Evolutionary conservation across 352 stramenopile genomes (phyloP).

Genomic region (Pythium rhizo-oryzae): DNA sequence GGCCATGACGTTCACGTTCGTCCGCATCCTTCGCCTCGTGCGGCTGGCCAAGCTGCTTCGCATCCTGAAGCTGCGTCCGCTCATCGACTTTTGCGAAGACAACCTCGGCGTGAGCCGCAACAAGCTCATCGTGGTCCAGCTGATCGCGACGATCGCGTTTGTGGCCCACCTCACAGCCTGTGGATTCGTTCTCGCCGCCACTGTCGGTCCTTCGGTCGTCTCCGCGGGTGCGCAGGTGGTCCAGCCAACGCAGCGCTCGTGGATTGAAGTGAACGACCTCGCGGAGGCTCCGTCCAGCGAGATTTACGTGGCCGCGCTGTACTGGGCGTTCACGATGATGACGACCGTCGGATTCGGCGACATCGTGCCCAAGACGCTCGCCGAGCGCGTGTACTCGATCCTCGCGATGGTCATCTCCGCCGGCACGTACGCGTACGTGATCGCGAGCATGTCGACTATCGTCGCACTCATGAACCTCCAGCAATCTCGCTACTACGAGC

Average conservation of each 20-base stretch:
- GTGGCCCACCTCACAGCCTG: constrained; percentile 35
- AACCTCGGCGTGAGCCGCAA: constrained; percentile 31
- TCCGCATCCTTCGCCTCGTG: constrained; percentile 24
- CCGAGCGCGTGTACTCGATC: constrained; percentile 47
- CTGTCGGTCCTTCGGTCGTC: constrained; percentile 9
- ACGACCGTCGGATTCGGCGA: constrained; percentile 79
- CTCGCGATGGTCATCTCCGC: constrained; percentile 72
- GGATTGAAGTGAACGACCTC: constrained; percentile 26
- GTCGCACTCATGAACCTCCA: constrained; percentile 52
- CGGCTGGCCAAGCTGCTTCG: constrained; percentile 27
- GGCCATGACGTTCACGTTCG: constrained; percentile 22
- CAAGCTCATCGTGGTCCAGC: constrained; percentile 30
- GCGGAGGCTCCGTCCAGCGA: constrained; percentile 17
- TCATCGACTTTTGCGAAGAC: constrained; percentile 37
- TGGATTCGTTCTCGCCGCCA: constrained; percentile 30
- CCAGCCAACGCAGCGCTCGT: constrained; percentile 9
- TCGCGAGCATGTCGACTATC: constrained; percentile 59
- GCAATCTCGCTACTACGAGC: constrained; percentile 49
- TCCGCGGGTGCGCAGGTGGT: neutral
- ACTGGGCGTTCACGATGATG: constrained; percentile 79
- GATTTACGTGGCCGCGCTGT: constrained; percentile 62
- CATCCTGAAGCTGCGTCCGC: constrained; percentile 20
- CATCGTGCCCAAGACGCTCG: constrained; percentile 47
- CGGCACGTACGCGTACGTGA: constrained; percentile 74
- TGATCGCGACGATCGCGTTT: constrained; percentile 25